Base-by-base conservation (phyloP, 768 basidiomycete species). In the Mycena chlorophos region DNA sequence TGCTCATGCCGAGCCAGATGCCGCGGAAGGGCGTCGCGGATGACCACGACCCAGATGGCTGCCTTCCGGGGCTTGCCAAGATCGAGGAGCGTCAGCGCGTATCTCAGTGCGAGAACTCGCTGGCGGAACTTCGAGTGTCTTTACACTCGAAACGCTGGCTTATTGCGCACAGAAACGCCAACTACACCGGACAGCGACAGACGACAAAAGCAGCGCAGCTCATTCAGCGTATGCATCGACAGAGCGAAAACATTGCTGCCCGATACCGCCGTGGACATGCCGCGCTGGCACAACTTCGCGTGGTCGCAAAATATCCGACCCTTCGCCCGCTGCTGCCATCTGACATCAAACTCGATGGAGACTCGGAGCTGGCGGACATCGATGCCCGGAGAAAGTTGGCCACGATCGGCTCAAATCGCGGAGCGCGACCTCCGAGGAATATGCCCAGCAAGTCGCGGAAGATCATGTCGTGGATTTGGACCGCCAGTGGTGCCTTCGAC, bases 391-490 rank as follows among this genome's bases (percentile, higher is more conserved):
- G 27, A 27, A 29, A 29, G 27, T 25, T 26, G 13, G 46, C 22
- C 6, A 12, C 16, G 20, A 29, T 26, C 23, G 20, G 46, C 27
- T 8, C 14, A 12, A 23, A 10, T 10, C 22, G 22, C 27, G 27
- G 20, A 8, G 5, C 14, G 46, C 46, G 40, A 43, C 16, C 22
- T 8, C 20, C 40, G 14, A 8, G 40, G 10, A 43, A 43, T 20
- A 43, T 43, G 40, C 40, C 40, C 20, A 43, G 40, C 20, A 10
- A 19, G 10, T 43, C 40, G 10, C 49, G 37, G 31, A 25, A 43
- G 22, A 47, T 22, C 8, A 49, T 52, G 12, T 60, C 49, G 27
- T 60, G 58, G 58, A 57, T 60, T 19, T 57, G 58, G 58, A 45
- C 14, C 13, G 42, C 30, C 6, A 16, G n/a, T 0, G 55, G 42